Percentiles rank a stretch among this genome's conserved stretches.
These are phyloP conservation scores for Diutina pseudorugosa DNA, from an alignment of 1,139 yeast species.

Conservation along the genomic window DNA sequence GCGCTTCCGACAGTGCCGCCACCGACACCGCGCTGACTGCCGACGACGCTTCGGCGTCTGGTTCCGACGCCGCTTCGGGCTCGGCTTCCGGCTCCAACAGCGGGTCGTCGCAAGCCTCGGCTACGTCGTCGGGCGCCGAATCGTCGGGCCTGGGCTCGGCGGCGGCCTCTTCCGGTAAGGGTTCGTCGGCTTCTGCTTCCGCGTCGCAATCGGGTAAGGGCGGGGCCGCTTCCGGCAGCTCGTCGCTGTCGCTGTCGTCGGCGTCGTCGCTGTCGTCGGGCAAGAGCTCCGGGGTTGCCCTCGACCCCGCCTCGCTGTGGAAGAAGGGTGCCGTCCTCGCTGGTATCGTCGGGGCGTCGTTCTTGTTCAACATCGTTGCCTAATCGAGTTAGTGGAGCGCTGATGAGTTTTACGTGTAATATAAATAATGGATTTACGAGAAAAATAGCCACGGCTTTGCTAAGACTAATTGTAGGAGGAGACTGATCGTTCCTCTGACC, in stretches of 20 bases:
- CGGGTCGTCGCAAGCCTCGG: conserved; percentile 4
- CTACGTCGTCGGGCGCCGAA: background rate
- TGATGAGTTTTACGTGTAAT: background rate
- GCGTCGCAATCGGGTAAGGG: conserved; percentile 5
- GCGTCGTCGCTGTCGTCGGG: background rate
- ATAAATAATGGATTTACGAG: too few species aligned
- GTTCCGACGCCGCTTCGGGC: conserved; percentile 1
- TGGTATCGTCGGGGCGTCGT: conserved; percentile 1
- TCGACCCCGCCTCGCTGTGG: background rate
- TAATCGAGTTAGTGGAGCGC: background rate
- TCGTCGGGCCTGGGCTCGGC: background rate
- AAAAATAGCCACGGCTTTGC: too few species aligned
- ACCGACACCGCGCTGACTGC: conserved; percentile 5
- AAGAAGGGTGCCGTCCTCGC: conserved; percentile 1
- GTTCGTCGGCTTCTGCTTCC: background rate
- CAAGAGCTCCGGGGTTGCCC: background rate
- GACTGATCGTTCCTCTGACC: too few species aligned
- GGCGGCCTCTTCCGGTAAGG: too few species aligned
- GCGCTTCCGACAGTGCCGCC: background rate
- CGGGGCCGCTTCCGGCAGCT: conserved; percentile 4
- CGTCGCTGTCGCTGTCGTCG: background rate
- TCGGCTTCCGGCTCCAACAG: conserved; percentile 6
- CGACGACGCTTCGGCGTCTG: background rate
- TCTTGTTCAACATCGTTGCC: conserved; percentile 2
- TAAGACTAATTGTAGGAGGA: too few species aligned